Percentiles rank a stretch among this genome's conserved stretches.
Conservation (phyloP, 768 basidiomycete genomes). For the Leccinellum rugosiceps region DNA sequence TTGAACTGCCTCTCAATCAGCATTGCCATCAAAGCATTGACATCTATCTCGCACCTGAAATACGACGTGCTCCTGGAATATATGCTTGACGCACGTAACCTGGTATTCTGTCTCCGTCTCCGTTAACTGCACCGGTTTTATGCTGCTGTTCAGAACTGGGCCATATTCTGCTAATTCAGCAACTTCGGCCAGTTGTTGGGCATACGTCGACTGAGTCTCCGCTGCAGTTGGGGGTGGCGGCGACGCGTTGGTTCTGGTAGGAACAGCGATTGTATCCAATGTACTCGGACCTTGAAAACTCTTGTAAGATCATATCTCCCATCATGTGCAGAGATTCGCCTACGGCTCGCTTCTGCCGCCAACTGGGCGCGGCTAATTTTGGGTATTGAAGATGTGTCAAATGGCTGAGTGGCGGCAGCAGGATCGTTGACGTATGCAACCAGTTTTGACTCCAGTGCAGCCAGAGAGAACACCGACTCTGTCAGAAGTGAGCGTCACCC, state of each 20-base stretch:
- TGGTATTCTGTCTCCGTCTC: constrained; percentile 99
- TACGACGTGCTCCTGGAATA: constrained; percentile 92
- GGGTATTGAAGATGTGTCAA: constrained; percentile 83
- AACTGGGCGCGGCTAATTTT: constrained; percentile 94
- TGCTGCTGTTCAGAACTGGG: constrained; percentile 79
- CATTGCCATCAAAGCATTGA: background rate
- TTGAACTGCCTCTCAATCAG: constrained; percentile 67
- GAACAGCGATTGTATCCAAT: constrained; percentile 79
- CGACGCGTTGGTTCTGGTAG: constrained; percentile 53
- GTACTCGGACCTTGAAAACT: constrained; percentile 69
- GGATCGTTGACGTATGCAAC: constrained; percentile 92
- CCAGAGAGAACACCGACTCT: constrained; percentile 95
- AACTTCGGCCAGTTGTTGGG: constrained; percentile 79
- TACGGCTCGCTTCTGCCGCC: constrained; percentile 83
- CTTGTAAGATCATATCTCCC: constrained; percentile 10
- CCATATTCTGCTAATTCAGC: constrained; percentile 87
- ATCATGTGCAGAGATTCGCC: constrained; percentile 27
- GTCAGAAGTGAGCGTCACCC: constrained; percentile 1
- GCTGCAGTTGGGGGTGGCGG: constrained; percentile 80
- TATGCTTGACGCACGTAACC: constrained; percentile 93
- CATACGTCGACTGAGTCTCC: constrained; percentile 86
- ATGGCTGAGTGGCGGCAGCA: constrained; percentile 62
- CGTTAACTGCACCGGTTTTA: constrained; percentile 78
- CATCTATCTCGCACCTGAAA: constrained; percentile 71
- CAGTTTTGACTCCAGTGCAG: constrained; percentile 85